Conservation (phyloP, 164 flowering plant genomes). For the Berberis thunbergii region DNA sequence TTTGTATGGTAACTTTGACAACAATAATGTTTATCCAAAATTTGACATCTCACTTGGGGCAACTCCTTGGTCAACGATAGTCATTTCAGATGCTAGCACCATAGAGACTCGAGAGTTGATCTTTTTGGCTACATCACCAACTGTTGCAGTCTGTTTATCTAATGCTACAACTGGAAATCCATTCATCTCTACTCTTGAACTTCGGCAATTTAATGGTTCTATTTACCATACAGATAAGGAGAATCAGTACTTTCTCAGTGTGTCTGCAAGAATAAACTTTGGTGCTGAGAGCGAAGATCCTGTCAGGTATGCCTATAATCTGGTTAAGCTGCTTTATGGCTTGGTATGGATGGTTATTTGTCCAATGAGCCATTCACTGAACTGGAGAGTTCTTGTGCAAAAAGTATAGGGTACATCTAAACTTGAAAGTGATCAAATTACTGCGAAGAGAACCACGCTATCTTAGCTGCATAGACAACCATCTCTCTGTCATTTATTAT, state of each 20-base stretch:
- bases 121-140: constrained; percentile 65
- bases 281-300: constrained; percentile 80
- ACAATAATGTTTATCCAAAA: constrained; percentile 83
- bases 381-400: background rate
- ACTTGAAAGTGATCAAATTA: background rate
- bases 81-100: constrained; percentile 73
- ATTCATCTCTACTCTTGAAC: constrained; percentile 96
- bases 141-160: constrained; percentile 77
- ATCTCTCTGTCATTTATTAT: background rate
- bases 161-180: constrained; percentile 96
- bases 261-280: constrained; percentile 93
- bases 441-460: too few relatives aligned
- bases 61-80: constrained; percentile 90
- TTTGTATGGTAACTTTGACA: constrained; percentile 92
- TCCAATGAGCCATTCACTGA: background rate
- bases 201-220: constrained; percentile 91
- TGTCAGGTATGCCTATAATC: constrained; percentile 45
- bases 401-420: too few relatives aligned
- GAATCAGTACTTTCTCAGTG: constrained; percentile 60
- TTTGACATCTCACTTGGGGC: constrained; percentile 90
- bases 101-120: constrained; percentile 65
- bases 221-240: constrained; percentile 63
- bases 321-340: background rate
- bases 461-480: too few relatives aligned
- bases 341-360: background rate